These are phyloP conservation scores for Luffa acutangula DNA, from an alignment of 306 rosid genomes.

Conservation along the genomic window DNA sequence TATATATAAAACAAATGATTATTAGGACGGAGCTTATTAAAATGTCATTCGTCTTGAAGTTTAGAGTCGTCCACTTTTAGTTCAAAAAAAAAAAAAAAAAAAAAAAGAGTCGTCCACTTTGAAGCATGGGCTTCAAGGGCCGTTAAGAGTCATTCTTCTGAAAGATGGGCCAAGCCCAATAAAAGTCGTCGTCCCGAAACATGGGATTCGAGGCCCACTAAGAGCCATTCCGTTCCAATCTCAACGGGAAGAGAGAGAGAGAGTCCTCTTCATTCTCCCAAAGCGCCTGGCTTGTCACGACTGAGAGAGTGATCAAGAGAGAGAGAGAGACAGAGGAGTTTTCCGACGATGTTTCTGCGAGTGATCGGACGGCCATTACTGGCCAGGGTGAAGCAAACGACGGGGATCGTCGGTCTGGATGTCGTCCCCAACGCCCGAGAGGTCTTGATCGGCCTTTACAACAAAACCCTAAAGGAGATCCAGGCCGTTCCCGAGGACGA, in stretches of 20 bases:
- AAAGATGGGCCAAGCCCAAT: not conserved
- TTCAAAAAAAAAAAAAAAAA: too few relatives aligned
- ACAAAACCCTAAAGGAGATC: slow-evolving; percentile 76
- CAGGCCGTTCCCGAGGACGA: slow-evolving; percentile 78
- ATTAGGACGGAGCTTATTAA: too few relatives aligned
- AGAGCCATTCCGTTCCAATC: not conserved
- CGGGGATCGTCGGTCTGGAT: slow-evolving; percentile 78
- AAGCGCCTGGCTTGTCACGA: not conserved
- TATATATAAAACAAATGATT: too few relatives aligned
- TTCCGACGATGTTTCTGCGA: slow-evolving; percentile 56
- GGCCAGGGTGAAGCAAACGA: slow-evolving; percentile 80
- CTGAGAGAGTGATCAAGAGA: slow-evolving; percentile 10
- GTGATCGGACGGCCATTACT: slow-evolving; percentile 68
- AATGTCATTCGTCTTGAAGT: too few relatives aligned
- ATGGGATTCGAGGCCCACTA: not conserved
- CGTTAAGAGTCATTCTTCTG: too few relatives aligned
- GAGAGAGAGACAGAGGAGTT: not conserved
- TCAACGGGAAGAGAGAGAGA: not conserved
- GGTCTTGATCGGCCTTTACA: slow-evolving; percentile 59
- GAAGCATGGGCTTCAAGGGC: not conserved
- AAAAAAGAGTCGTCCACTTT: too few relatives aligned
- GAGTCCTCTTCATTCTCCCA: not conserved
- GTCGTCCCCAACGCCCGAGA: slow-evolving; percentile 85
- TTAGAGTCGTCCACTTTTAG: too few relatives aligned
- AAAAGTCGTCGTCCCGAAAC: not conserved